phyloP scores from a whole-genome alignment of 1,284 basidiomycete species.

The Pyrrhoderma noxium region DNA sequence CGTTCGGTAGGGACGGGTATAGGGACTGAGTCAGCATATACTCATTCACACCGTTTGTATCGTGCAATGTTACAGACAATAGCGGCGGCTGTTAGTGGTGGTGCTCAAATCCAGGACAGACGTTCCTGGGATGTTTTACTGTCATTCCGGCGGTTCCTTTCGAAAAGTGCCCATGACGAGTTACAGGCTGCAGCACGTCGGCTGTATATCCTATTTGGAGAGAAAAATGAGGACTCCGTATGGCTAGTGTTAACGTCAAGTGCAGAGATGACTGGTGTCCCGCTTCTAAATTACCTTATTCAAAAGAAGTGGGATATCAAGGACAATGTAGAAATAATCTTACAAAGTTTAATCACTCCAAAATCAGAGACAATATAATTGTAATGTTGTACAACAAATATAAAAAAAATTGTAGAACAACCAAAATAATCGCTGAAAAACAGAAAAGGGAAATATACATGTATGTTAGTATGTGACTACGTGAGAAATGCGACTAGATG shows the following conservation, averaged over 20 bases:
- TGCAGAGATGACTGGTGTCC: slow-evolving; percentile 18
- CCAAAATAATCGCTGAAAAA: too few relatives aligned
- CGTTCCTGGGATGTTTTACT: slow-evolving; percentile 75
- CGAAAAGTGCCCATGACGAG: slow-evolving; percentile 58
- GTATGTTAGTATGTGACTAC: not conserved
- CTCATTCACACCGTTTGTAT: slow-evolving; percentile 72
- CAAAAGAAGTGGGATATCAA: slow-evolving; percentile 55
- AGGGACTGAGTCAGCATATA: slow-evolving; percentile 65
- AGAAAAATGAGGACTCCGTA: slow-evolving; percentile 68
- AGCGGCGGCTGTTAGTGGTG: slow-evolving; percentile 41
- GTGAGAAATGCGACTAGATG: not conserved
- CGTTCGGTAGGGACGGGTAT: slow-evolving; percentile 33
- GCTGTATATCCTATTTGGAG: slow-evolving; percentile 55
- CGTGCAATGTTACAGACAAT: slow-evolving; percentile 66
- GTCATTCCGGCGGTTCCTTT: slow-evolving; percentile 68
- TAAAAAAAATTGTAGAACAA: too few relatives aligned
- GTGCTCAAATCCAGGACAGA: slow-evolving; percentile 60
- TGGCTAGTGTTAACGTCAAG: slow-evolving; percentile 72
- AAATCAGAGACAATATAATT: too few relatives aligned
- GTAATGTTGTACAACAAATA: too few relatives aligned
- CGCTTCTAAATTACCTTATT: slow-evolving; percentile 40
- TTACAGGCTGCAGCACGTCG: slow-evolving; percentile 58
- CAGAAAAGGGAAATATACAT: not conserved
- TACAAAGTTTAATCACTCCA: slow-evolving; percentile 24
- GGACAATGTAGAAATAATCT: slow-evolving; percentile 42